A percentile compares a stretch with the other conserved stretches of the same genome.
Conservation (phyloP, 176 grass and related monocot species). For the Themeda triandra region DNA sequence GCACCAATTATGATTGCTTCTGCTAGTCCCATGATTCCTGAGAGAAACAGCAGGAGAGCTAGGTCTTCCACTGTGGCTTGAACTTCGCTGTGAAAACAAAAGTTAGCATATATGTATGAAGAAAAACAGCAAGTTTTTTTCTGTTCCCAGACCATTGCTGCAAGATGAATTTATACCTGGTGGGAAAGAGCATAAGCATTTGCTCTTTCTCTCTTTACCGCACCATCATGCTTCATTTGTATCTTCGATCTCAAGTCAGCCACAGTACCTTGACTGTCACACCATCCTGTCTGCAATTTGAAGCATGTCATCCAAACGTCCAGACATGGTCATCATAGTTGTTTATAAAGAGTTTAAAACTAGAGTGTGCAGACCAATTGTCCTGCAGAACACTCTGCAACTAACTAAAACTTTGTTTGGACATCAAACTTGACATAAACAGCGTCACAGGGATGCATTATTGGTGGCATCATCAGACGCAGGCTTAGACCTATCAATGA, state of each 20-base stretch:
- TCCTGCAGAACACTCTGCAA: not conserved
- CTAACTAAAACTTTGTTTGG: not conserved
- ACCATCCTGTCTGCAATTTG: constrained; percentile 73
- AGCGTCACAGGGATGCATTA: constrained; percentile 1
- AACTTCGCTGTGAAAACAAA: constrained; percentile 36
- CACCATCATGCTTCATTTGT: constrained; percentile 77
- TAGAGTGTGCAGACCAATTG: not conserved
- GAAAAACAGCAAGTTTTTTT: not conserved
- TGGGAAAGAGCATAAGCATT: constrained; percentile 73
- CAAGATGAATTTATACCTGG: constrained; percentile 44
- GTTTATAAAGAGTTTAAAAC: too few species aligned
- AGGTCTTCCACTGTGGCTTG: constrained; percentile 40
- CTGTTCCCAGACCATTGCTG: not conserved
- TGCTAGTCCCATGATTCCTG: constrained; percentile 33
- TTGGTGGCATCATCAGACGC: not conserved
- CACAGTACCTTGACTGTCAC: constrained; percentile 65
- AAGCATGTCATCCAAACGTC: constrained; percentile 11
- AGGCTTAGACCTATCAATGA: constrained; percentile 18
- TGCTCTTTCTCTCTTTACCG: constrained; percentile 70
- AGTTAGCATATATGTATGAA: not conserved
- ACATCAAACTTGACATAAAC: not conserved
- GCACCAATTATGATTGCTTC: constrained; percentile 37
- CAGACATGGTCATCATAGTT: not conserved
- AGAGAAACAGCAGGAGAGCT: constrained; percentile 47
- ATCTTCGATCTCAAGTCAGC: constrained; percentile 70